A percentile compares a stretch with the other conserved stretches of the same genome.
phyloP scores from a whole-genome alignment of 208 protist species.

The Crithidia acanthocephali region DNA sequence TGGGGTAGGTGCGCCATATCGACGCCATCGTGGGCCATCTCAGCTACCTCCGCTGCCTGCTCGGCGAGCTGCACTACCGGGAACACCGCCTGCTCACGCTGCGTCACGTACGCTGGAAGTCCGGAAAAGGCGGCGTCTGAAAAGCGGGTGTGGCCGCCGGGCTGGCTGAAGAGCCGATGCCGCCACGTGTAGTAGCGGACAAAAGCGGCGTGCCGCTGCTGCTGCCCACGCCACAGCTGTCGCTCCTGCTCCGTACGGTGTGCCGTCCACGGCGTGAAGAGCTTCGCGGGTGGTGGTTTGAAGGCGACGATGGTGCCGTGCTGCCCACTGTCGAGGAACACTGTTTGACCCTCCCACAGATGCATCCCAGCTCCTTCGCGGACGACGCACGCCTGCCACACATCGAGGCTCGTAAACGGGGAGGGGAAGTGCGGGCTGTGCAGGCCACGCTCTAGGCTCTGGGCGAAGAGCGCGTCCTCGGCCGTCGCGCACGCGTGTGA shows the following conservation, averaged over 20 bases:
- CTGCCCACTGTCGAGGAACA: constrained; percentile 37
- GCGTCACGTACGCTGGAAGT: constrained; percentile 33
- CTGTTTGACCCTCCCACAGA: constrained; percentile 38
- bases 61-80: constrained; percentile 35
- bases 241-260: constrained; percentile 21
- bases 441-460: background rate
- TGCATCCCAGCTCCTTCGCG: constrained; percentile 19
- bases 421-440: constrained; percentile 7
- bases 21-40: background rate
- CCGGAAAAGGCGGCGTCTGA: constrained; percentile 27
- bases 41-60: background rate
- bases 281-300: constrained; percentile 19
- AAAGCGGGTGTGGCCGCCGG: background rate
- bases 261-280: constrained; percentile 24
- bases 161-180: background rate
- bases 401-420: constrained; percentile 28
- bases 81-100: constrained; percentile 27
- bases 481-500: background rate
- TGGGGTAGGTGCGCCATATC: too few relatives aligned
- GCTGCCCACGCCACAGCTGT: constrained; percentile 15
- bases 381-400: constrained; percentile 50
- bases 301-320: constrained; percentile 44
- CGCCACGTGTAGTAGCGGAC: constrained; percentile 25
- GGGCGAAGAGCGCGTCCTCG: background rate
- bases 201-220: constrained; percentile 27